Percentiles rank a stretch among this genome's conserved stretches.
phyloP scores from a whole-genome alignment of 176 grass and related monocot species.

The Tillandsia fasciculata region DNA sequence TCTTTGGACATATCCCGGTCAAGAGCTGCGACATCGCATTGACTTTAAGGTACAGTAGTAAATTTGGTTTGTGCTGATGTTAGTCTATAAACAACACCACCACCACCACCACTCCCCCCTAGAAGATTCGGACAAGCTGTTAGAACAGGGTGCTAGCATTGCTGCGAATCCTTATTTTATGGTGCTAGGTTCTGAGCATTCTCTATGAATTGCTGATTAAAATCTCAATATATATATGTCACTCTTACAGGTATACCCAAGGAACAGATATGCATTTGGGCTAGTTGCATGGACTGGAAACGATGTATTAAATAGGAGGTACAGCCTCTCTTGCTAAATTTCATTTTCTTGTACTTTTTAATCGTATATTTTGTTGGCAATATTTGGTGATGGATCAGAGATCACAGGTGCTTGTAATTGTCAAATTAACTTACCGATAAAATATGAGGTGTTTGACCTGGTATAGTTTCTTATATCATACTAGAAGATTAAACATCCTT shows the following conservation, averaged over 20 bases:
- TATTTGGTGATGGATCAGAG: too few relatives aligned
- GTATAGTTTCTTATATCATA: too few relatives aligned
- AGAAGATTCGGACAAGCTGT: background rate
- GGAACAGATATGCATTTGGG: constrained; percentile 71
- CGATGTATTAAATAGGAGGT: constrained; percentile 91
- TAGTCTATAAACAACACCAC: background rate
- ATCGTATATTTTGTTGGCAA: too few relatives aligned
- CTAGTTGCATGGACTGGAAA: constrained; percentile 91
- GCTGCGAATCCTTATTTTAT: background rate
- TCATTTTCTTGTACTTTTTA: too few relatives aligned
- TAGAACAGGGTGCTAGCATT: background rate
- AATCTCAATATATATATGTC: background rate
- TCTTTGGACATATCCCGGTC: constrained; percentile 86
- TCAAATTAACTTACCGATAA: too few relatives aligned
- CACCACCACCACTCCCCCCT: too few relatives aligned
- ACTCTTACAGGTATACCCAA: constrained; percentile 61
- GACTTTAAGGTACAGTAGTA: constrained; percentile 72
- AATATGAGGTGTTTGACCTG: too few relatives aligned
- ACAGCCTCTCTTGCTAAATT: constrained; percentile 4
- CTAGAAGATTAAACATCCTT: too few relatives aligned
- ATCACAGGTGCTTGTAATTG: too few relatives aligned
- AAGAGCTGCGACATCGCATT: constrained; percentile 61
- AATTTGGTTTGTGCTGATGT: background rate
- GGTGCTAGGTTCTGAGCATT: background rate
- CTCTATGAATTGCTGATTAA: background rate